Base-by-base conservation (phyloP, 2,329 filamentous ascomycete genomes). In the Venturia effusa region DNA sequence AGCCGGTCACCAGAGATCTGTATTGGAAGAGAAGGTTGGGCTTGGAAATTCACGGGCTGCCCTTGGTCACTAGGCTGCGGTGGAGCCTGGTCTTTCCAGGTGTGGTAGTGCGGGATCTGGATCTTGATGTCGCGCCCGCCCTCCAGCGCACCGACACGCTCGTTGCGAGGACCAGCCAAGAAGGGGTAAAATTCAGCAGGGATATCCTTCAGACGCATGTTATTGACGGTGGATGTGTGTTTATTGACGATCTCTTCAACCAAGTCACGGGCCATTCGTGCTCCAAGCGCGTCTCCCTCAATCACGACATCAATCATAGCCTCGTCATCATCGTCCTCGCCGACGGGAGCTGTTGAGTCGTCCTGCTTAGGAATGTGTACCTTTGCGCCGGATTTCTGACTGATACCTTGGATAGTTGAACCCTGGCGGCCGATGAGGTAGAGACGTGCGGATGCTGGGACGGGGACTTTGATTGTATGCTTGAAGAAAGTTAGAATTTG, bases 151-250 rank as follows among this genome's bases (percentile, higher is more conserved):
- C 43, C 22, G 64, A 90, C 77, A 61, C 85, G 79, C 59, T 83
- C 79, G 72, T 92, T 90, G 73, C 88, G 84, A 11, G 88, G 85
- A 60, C 92, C 92, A 30, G 91, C 88, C 74, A 99, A 88, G 80
- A 99, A 99, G 62, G 93, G 93, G 77, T 94, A 99, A 76, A 94
- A 95, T 73, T 96, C 92, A 32, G 91, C 84, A 8, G 94, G 92
- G 66, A 99, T 88, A 60, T 87, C 86, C 70, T 89, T 90, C 64
- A 91, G 83, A 77, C 85, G 94, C 71, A 92, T 84, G 69, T 88
- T 93, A 24, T 51, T 57, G 51, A 57, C 24, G 1, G 13, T 34
- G 64, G 90, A 88, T 62, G 89, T 87, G 67, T 91, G 87, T 76
- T 97, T 92, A 70, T 88, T 88, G 64, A 90, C 91, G 73, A 97